Evolutionary conservation across 2,329 filamentous ascomycete genomes (phyloP), one percentile per base, ranked within the genome.

Genomic region (Rhexocercosporidium sp.): DNA sequence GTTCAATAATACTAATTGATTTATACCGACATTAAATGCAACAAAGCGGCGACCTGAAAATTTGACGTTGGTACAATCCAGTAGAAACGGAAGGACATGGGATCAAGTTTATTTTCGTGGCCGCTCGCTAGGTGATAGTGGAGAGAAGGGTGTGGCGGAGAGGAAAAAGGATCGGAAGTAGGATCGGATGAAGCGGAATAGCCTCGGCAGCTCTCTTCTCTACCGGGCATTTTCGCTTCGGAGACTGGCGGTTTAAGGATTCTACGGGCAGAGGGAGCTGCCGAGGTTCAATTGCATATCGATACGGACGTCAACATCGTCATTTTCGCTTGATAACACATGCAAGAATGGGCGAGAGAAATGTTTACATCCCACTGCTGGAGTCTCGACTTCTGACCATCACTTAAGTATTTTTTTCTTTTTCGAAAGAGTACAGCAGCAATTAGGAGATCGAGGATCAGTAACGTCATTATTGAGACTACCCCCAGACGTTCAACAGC

Each of bases 271-370:
- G 29, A 51, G 59, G 64, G 51, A 62, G 53, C 54, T 65, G 51
- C 49, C 59, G 64, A 62, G 64, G 59, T 59, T 41, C 18, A 16
- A 41, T 37, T 18, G 44, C 44, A 51, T 39, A 25, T 51, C 29
- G 59, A 62, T 60, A 41, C 27, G 22, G 39, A 56, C 16, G 31
- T 27, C 34, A 51, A 46, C 49, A 62, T 51, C 46, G 27, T 66
- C 59, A 49, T 51, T 46, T n/a, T 62, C 22, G 49, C 57, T 61
- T 62, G 49, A 62, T 51, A 66, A 53, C 64, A 66, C 59, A 62
- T 66, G 64, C 44, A 54, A 66, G 34, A 18, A 11, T 39, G 27
- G n/a, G 20, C 12, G 39, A 60, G 16, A 46, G n/a, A 60, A 60
- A 57, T 18, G 1, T 22, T 14, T 56, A 56, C 7, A 37, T 39